A percentile compares a stretch with the other conserved stretches of the same genome.
Conservation (phyloP, 495 filamentous ascomycete genomes). For the Podospora australis region DNA sequence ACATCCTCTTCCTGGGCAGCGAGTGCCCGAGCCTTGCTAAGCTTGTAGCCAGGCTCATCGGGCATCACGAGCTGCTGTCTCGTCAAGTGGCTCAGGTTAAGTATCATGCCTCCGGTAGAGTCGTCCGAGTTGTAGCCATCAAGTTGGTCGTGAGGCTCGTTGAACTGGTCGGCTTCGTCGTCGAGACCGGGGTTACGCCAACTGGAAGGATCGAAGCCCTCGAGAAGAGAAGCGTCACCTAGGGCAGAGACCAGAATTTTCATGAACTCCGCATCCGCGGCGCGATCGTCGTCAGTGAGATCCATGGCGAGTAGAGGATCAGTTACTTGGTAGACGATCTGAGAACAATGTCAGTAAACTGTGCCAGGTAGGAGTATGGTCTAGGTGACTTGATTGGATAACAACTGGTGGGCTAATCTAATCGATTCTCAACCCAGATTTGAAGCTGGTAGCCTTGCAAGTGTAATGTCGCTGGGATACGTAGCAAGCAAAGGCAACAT, state of each 20-base stretch:
- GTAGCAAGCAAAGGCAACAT: no score
- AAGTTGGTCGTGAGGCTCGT: not conserved
- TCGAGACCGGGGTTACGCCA: not conserved
- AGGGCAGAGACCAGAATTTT: not conserved
- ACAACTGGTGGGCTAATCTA: no score
- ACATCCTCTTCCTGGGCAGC: conserved; percentile 9
- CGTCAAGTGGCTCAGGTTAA: conserved; percentile 15
- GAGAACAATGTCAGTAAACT: no score
- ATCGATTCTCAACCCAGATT: no score
- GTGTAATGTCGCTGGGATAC: no score
- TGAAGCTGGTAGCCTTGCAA: no score
- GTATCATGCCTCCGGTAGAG: conserved; percentile 12
- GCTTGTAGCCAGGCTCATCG: conserved; percentile 9
- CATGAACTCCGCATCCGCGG: not conserved
- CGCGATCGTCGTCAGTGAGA: not conserved
- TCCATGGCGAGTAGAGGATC: no score
- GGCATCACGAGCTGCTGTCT: not conserved
- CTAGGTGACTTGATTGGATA: no score
- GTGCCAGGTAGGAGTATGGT: no score
- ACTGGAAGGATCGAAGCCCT: not conserved
- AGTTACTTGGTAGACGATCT: no score
- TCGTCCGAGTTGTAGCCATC: conserved; percentile 11
- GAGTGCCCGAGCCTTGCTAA: conserved; percentile 16
- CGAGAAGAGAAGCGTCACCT: not conserved
- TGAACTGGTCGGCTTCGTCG: not conserved